Evolutionary conservation across 129 eudicot species (phyloP).

Genomic region (Tagetes erecta): DNA sequence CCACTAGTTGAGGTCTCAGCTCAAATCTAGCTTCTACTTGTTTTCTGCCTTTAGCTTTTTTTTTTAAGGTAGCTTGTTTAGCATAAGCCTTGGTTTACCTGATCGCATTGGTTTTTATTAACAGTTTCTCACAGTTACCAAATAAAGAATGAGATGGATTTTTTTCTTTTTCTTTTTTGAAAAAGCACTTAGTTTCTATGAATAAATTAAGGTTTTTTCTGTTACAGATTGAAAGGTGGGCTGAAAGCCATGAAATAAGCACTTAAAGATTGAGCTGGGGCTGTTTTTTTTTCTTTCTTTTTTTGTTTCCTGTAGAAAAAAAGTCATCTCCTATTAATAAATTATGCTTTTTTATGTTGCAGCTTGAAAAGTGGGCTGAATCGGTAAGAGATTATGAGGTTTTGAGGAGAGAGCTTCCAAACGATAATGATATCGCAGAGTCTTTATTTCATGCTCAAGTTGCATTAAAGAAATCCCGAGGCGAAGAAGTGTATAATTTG

Average conservation of each 20-base stretch:
- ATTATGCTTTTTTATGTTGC: conserved; percentile 16
- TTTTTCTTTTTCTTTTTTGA: background rate
- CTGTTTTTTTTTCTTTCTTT: background rate
- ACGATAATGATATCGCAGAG: conserved; percentile 70
- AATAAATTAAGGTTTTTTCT: background rate
- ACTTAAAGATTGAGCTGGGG: conserved; percentile 4
- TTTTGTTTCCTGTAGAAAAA: too few relatives aligned
- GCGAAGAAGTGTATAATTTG: conserved; percentile 81
- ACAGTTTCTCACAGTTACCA: too few relatives aligned
- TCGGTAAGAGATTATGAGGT: conserved; percentile 94
- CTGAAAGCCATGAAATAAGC: conserved; percentile 17
- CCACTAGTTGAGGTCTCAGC: too few relatives aligned
- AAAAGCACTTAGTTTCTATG: background rate
- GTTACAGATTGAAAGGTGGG: conserved; percentile 74
- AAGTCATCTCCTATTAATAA: background rate
- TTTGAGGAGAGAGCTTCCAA: conserved; percentile 63
- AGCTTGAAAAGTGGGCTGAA: conserved; percentile 92
- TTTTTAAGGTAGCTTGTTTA: too few relatives aligned
- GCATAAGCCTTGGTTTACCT: too few relatives aligned
- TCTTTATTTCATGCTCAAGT: conserved; percentile 88
- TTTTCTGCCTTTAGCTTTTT: too few relatives aligned
- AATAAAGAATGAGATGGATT: background rate
- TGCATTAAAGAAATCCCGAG: conserved; percentile 77
- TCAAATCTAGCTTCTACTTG: too few relatives aligned
- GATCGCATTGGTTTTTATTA: too few relatives aligned